Percentiles rank a stretch among this genome's conserved stretches.
phyloP scores from a whole-genome alignment of 257 asterid species.

The Pogostemon cablin region DNA sequence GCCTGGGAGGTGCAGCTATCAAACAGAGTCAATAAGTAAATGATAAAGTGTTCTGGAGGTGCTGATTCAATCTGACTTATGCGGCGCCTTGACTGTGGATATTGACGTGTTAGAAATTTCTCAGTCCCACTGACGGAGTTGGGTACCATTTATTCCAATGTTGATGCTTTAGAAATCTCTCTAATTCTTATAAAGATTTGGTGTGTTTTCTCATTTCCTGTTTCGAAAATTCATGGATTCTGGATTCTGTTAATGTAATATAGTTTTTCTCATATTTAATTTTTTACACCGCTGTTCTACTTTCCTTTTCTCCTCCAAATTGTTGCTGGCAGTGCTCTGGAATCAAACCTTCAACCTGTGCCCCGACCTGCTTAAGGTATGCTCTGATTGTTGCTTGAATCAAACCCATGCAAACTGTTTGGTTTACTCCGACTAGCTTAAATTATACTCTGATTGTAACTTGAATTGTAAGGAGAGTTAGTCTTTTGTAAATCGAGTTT shows the following conservation, averaged over 20 bases:
- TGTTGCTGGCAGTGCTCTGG: constrained; percentile 18
- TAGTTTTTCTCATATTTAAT: constrained; percentile 39
- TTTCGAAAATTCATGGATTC: constrained; percentile 42
- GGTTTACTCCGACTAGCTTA: no score
- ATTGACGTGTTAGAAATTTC: constrained; percentile 55
- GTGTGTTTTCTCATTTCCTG: constrained; percentile 44
- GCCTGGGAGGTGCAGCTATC: constrained; percentile 46
- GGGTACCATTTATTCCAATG: constrained; percentile 38
- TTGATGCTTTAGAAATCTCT: constrained; percentile 37
- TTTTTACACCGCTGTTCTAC: constrained; percentile 10
- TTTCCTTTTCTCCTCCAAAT: constrained; percentile 10
- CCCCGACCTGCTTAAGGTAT: constrained; percentile 17
- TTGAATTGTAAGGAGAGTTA: no score
- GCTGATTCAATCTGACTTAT: constrained; percentile 52
- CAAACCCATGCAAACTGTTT: no score
- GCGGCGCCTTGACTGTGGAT: constrained; percentile 46
- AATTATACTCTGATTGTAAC: no score
- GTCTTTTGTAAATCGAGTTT: no score
- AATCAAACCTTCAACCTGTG: constrained; percentile 11
- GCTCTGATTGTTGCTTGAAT: constrained; percentile 13
- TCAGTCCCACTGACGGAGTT: constrained; percentile 43
- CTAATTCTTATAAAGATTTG: constrained; percentile 44
- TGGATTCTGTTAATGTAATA: constrained; percentile 43
- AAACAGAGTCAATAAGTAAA: constrained; percentile 42
- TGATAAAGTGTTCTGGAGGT: constrained; percentile 39